Evolutionary conservation across 2,329 filamentous ascomycete species (phyloP).

Genomic region (Delphinella strobiligena): DNA sequence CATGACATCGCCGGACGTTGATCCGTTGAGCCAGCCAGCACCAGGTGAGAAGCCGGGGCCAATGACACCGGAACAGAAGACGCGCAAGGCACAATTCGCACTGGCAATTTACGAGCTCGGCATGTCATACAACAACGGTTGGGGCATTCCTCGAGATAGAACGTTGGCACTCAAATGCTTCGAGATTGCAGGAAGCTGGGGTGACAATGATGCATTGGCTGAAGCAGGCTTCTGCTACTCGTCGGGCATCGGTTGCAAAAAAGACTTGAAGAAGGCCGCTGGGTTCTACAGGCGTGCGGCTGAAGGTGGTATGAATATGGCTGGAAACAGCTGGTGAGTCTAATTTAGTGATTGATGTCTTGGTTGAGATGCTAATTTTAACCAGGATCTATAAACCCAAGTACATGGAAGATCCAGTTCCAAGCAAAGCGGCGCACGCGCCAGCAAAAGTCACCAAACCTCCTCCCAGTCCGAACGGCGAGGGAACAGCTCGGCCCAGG

Average conservation of each 20-base stretch:
- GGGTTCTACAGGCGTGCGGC: constrained; percentile 84
- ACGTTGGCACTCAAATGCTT: constrained; percentile 79
- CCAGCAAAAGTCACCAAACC: constrained; percentile 3
- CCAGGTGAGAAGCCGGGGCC: constrained; percentile 40
- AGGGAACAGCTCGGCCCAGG: background rate
- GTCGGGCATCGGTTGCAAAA: constrained; percentile 86
- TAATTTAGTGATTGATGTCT: no score
- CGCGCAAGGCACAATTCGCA: constrained; percentile 84
- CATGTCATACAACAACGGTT: constrained; percentile 94
- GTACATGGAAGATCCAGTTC: constrained; percentile 53
- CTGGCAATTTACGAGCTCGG: constrained; percentile 93
- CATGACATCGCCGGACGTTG: constrained; percentile 59
- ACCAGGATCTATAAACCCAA: constrained; percentile 91
- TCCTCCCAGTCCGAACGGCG: constrained; percentile 1
- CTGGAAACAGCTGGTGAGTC: constrained; percentile 95
- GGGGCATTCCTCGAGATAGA: constrained; percentile 93
- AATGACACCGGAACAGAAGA: constrained; percentile 50
- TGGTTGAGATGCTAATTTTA: constrained; percentile 10
- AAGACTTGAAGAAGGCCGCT: constrained; percentile 88
- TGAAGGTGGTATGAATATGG: constrained; percentile 90
- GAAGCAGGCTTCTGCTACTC: constrained; percentile 96
- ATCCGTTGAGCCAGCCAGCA: constrained; percentile 21
- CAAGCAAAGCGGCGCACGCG: constrained; percentile 2
- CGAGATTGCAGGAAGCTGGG: constrained; percentile 92
- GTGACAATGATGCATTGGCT: constrained; percentile 83